Evolutionary conservation across 768 basidiomycete species (phyloP).

Genomic region (Tricholoma terreum): DNA sequence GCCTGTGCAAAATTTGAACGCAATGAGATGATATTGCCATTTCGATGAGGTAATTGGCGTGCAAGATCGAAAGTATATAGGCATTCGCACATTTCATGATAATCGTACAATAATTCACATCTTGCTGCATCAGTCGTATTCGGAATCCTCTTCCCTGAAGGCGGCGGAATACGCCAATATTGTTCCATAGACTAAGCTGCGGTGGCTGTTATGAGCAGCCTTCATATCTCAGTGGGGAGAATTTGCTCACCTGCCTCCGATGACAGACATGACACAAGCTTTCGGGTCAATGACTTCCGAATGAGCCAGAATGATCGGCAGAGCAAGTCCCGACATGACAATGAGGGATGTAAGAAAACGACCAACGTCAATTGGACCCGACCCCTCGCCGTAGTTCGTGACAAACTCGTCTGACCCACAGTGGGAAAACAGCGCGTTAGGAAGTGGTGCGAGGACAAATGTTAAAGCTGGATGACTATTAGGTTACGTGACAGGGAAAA

Average conservation of each 20-base stretch:
- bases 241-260: constrained; percentile 78
- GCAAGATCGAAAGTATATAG: background rate
- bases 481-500: background rate
- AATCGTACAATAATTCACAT: constrained; percentile 9
- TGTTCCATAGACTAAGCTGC: constrained; percentile 83
- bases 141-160: constrained; percentile 79
- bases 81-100: constrained; percentile 8
- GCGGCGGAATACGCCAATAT: constrained; percentile 85
- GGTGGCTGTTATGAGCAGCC: background rate
- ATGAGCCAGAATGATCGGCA: constrained; percentile 90
- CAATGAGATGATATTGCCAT: background rate
- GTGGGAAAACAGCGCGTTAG: constrained; percentile 92
- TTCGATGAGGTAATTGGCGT: background rate
- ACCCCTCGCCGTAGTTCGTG: constrained; percentile 50
- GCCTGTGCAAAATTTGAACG: background rate
- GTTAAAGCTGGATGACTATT: constrained; percentile 62
- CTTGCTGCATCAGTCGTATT: constrained; percentile 55
- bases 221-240: background rate
- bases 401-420: constrained; percentile 80
- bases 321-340: constrained; percentile 90
- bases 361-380: constrained; percentile 82
- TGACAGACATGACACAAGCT: constrained; percentile 92
- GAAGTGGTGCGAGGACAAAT: constrained; percentile 93
- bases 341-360: constrained; percentile 90
- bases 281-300: constrained; percentile 80